These are phyloP conservation scores for Galeopsis tetrahit DNA, from an alignment of 257 asterid species.

Conservation along the genomic window DNA sequence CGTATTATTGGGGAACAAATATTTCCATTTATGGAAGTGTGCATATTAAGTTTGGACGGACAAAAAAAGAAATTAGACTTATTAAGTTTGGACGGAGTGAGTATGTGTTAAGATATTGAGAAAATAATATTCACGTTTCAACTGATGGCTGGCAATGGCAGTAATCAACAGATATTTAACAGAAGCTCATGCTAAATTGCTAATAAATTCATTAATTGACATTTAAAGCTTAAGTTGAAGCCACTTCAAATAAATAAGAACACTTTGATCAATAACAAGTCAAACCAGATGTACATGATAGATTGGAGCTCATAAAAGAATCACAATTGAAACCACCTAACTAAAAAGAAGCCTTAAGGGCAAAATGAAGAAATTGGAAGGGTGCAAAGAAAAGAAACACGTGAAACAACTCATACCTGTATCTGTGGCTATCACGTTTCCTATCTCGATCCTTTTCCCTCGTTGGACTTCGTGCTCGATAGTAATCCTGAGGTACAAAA, in stretches of 20 bases:
- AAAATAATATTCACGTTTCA: slow-evolving; percentile 1
- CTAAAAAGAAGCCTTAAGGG: slow-evolving; percentile 10
- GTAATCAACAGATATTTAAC: slow-evolving; percentile 21
- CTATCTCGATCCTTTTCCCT: slow-evolving; percentile 91
- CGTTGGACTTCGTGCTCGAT: slow-evolving; percentile 73
- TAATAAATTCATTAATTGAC: slow-evolving; percentile 7
- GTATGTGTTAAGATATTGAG: neutral
- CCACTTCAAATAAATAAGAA: slow-evolving; percentile 17
- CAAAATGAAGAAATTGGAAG: neutral
- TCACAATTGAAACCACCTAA: neutral
- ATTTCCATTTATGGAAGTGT: too few relatives aligned
- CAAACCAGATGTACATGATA: slow-evolving; percentile 24
- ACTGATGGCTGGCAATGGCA: neutral
- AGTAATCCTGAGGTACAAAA: slow-evolving; percentile 60
- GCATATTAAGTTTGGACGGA: too few relatives aligned
- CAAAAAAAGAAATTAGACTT: too few relatives aligned
- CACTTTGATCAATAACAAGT: slow-evolving; percentile 16
- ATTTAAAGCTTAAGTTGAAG: slow-evolving; percentile 3
- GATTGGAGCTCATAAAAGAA: neutral
- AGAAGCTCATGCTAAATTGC: slow-evolving; percentile 17
- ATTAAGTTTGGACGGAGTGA: too few relatives aligned
- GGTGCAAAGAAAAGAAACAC: neutral
- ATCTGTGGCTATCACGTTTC: slow-evolving; percentile 80
- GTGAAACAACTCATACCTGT: slow-evolving; percentile 52
- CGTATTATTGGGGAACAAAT: too few relatives aligned